Evolutionary conservation across 768 basidiomycete genomes (phyloP).

Genomic region (Xanthoconium purpureum): DNA sequence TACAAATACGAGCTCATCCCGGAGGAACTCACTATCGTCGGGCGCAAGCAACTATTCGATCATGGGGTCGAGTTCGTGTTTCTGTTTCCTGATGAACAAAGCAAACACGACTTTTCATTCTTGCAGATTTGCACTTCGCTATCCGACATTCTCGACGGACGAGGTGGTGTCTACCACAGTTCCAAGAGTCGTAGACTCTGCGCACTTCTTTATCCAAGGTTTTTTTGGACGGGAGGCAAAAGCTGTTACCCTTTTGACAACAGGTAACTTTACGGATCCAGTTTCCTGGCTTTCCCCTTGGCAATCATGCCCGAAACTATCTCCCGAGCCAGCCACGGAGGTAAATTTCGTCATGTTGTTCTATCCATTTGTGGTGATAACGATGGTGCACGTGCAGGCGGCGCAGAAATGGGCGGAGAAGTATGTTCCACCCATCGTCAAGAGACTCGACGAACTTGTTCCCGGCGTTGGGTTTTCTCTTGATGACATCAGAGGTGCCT

Average conservation of each 20-base stretch:
- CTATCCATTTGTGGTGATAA: background rate
- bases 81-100: too few species aligned
- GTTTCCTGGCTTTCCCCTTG: conserved; percentile 41
- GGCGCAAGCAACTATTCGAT: conserved; percentile 38
- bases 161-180: conserved; percentile 9
- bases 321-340: background rate
- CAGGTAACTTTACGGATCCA: conserved; percentile 32
- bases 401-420: conserved; percentile 29
- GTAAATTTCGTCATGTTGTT: background rate
- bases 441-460: conserved; percentile 34
- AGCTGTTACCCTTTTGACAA: conserved; percentile 24
- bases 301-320: conserved; percentile 31
- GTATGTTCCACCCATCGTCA: conserved; percentile 37
- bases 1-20: conserved; percentile 33
- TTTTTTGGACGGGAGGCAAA: conserved; percentile 34
- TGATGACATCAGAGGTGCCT: conserved; percentile 36
- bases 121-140: conserved; percentile 19
- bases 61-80: conserved; percentile 39
- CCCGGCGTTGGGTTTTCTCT: conserved; percentile 32
- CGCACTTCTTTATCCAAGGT: conserved; percentile 39
- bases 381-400: background rate
- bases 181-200: conserved; percentile 36
- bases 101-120: too few species aligned
- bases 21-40: conserved; percentile 36
- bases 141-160: conserved; percentile 19